Evolutionary conservation across 2,329 filamentous ascomycete species (phyloP), one percentile per base, ranked within the genome.

Genomic region (Sphaceloma murrayae): DNA sequence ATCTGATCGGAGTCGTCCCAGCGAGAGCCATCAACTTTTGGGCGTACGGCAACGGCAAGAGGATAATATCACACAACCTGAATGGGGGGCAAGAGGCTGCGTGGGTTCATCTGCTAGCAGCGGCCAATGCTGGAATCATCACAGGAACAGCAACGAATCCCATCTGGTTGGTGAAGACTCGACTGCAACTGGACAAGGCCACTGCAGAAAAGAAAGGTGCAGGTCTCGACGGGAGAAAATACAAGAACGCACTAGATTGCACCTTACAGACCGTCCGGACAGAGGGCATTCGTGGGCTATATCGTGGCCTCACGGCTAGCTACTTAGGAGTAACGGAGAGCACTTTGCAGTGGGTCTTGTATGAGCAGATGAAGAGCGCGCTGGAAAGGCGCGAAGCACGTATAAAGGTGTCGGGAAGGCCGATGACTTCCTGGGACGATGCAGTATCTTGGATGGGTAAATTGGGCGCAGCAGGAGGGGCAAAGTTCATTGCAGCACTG

Each of bases 161-260:
- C 1, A 94, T 96, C 57, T 96, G 88, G 88, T 75, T 96, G 51
- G 78, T 96, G 58, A 96, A 96, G 72, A 96, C 88, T 30, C 73
- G 88, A 22, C 62, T 96, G 54, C 88, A 96, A 65, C 75, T 96
- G 24, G 88, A 96, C 67, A 93, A 88, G 68, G 85, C 84, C 58
- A 75, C 78, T 43, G 82, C 81, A 11, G 74, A 76, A 54, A 66
- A 67, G 49, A 64, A 60, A 30, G 67, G 74, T 50, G 68, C 73
- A 48, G 53, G 51, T 2, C 74, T 66, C 18, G 65, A 67, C 44
- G 68, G 69, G 42, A 72, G 88, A 43, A 78, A 78, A 57, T 95
- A 96, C 65, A 78, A 78, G 60, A 94, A 94, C 62, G 88, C 85
- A 51, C 74, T 80, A 63, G 88, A 96, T 63, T 96, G 88, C 62